Evolutionary conservation across 768 basidiomycete species (phyloP), one percentile per base, ranked within the genome.

Genomic region (Amanita rubescens): DNA sequence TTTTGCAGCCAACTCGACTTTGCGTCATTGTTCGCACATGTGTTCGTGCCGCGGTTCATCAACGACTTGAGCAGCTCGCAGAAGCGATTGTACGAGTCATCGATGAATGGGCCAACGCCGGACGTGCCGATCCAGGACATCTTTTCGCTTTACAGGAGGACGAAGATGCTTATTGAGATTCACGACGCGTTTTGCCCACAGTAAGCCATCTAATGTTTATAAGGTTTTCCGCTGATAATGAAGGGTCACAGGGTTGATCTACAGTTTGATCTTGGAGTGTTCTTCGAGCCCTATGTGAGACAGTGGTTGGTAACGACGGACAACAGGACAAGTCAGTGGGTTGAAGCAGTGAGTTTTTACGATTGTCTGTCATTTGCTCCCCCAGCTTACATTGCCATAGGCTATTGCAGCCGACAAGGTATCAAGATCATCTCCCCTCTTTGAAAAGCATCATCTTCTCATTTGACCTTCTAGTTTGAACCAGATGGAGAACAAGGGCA

Each of bases 261-360:
- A 15, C 71, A 76, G 9, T 90, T 94, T 60, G 81, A 92, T 57
- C 69, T 91, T 25, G 75, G 82, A 3, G 74, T 72, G 3, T 90
- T 89, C 70, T 98, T 98, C 63, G 87, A 91, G 66, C 81, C 86
- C 2, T 92, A 91, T 65, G 90, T 97, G 7, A 76, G 81, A 6
- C 82, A 87, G 58, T 99, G 94, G 95, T 69, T 99, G 22, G 60
- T 80, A n/a, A 85, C 86, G 55, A 96, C 91, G 0, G 89, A 94
- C 59, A 81, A 74, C 54, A 95, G 92, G 74, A 97, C 95, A 7
- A 78, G 79, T 42, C 86, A 93, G 56, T 99, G 95, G 96, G 95
- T 97, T 30, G 81, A 94, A 65, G 85, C 86, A 57, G 90, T 92
- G 58, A 68, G 90, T 78, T 9, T 25, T 42, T 33, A 10, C 32